A percentile compares a stretch with the other conserved stretches of the same genome.
Evolutionary conservation across 2,329 filamentous ascomycete species (phyloP).

Genomic region (Penicillium italicum): DNA sequence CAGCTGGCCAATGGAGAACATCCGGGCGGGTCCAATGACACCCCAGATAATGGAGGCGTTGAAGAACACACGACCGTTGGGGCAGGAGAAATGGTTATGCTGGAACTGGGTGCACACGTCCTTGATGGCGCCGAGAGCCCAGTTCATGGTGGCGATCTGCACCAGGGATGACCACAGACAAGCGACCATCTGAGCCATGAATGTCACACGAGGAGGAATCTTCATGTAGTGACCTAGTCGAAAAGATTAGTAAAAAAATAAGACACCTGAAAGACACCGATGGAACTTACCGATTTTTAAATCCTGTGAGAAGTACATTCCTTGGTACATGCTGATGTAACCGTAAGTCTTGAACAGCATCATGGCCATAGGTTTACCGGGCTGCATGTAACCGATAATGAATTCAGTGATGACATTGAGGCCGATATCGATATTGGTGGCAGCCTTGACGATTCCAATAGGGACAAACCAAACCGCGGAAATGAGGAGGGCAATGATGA

Average conservation of each 20-base stretch:
- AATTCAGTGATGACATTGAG: slow-evolving; percentile 73
- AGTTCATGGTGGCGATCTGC: slow-evolving; percentile 46
- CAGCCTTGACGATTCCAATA: slow-evolving; percentile 61
- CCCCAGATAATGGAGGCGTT: slow-evolving; percentile 71
- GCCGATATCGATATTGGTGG: slow-evolving; percentile 63
- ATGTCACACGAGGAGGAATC: slow-evolving; percentile 50
- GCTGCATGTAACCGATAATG: slow-evolving; percentile 69
- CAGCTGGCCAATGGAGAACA: slow-evolving; percentile 62
- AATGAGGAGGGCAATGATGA: slow-evolving; percentile 63
- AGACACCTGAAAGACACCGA: background rate
- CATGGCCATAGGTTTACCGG: slow-evolving; percentile 66
- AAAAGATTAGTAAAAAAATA: background rate
- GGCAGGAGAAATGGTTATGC: slow-evolving; percentile 58
- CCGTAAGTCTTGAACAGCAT: slow-evolving; percentile 77
- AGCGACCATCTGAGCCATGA: slow-evolving; percentile 50
- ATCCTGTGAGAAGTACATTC: slow-evolving; percentile 62
- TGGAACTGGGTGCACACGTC: slow-evolving; percentile 60
- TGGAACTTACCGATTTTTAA: slow-evolving; percentile 53
- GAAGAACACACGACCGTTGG: slow-evolving; percentile 60
- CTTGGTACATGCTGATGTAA: slow-evolving; percentile 65
- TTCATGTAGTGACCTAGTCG: slow-evolving; percentile 60
- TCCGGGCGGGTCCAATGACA: slow-evolving; percentile 65
- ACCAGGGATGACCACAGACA: slow-evolving; percentile 51
- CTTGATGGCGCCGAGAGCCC: slow-evolving; percentile 55
- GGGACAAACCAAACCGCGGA: slow-evolving; percentile 63